Percentiles rank a stretch among this genome's conserved stretches.
Evolutionary conservation across 2,329 filamentous ascomycete genomes (phyloP).

Genomic region (Verticillium nonalfalfae): DNA sequence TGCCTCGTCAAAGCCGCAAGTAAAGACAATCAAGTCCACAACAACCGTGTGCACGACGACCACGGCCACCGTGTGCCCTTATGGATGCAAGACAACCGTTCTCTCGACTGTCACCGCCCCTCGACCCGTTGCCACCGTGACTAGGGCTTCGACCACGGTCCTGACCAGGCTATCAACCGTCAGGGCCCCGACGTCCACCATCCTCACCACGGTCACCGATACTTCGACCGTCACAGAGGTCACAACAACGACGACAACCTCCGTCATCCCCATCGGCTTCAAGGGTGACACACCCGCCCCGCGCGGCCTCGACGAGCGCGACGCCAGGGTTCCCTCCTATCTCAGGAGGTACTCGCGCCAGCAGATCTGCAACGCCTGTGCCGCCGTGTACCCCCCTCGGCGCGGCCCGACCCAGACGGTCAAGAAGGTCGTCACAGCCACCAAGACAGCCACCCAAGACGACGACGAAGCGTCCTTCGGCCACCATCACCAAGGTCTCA

Average conservation of each 20-base stretch:
- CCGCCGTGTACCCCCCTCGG: neutral
- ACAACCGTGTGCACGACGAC: neutral
- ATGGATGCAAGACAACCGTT: neutral
- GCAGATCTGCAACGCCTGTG: neutral
- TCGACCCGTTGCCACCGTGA: neutral
- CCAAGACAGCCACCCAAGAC: neutral
- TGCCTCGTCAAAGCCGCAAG: neutral
- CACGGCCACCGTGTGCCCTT: neutral
- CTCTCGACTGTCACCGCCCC: neutral
- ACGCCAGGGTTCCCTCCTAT: neutral
- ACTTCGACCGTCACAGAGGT: neutral
- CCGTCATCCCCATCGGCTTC: neutral
- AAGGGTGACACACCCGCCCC: neutral
- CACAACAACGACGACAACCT: neutral
- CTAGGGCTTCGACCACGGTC: neutral
- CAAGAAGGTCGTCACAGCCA: neutral
- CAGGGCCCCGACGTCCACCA: neutral
- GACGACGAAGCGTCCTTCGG: too few species aligned
- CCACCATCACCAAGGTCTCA: too few species aligned
- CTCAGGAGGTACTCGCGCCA: neutral
- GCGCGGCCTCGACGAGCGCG: neutral
- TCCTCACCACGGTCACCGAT: neutral
- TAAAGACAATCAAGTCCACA: neutral
- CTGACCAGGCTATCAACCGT: neutral
- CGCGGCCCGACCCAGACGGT: neutral